A percentile compares a stretch with the other conserved stretches of the same genome.
Conservation (phyloP, 768 basidiomycete genomes). For the Mycena metata region DNA sequence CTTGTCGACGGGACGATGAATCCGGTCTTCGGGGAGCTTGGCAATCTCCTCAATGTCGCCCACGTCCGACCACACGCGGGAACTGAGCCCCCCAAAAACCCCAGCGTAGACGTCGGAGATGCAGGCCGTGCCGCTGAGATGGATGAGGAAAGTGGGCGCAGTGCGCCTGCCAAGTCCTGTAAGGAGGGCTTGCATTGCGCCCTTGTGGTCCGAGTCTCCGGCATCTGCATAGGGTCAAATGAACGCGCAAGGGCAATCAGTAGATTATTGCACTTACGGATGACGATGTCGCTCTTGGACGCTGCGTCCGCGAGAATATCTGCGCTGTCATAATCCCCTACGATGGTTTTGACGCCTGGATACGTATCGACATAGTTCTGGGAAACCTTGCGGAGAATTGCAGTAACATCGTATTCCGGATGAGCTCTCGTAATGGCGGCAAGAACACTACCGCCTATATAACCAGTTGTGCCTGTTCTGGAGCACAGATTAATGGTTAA, state of each 20-base stretch:
- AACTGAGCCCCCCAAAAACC: slow-evolving; percentile 13
- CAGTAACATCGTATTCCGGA: slow-evolving; percentile 28
- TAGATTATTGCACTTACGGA: neutral
- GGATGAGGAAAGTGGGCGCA: slow-evolving; percentile 28
- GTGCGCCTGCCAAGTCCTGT: slow-evolving; percentile 22
- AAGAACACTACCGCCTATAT: slow-evolving; percentile 31
- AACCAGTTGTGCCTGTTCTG: slow-evolving; percentile 30
- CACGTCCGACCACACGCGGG: slow-evolving; percentile 23
- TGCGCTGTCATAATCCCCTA: slow-evolving; percentile 30
- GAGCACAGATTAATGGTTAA: neutral
- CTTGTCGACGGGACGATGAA: slow-evolving; percentile 28
- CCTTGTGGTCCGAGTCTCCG: slow-evolving; percentile 34
- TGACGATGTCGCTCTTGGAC: slow-evolving; percentile 22
- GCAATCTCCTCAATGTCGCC: slow-evolving; percentile 27
- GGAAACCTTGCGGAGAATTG: slow-evolving; percentile 30
- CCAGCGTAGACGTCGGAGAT: slow-evolving; percentile 22
- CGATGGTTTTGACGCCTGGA: slow-evolving; percentile 24
- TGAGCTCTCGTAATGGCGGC: slow-evolving; percentile 24
- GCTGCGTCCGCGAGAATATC: slow-evolving; percentile 21
- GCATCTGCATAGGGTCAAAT: slow-evolving; percentile 1
- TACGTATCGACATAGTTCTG: slow-evolving; percentile 21
- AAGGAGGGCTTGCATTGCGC: slow-evolving; percentile 24
- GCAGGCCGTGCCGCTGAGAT: slow-evolving; percentile 28
- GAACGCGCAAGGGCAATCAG: neutral
- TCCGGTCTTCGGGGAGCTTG: slow-evolving; percentile 5